phyloP scores from a whole-genome alignment of 371 early-diverging fungal species.

The Lichtheimia ornata region DNA sequence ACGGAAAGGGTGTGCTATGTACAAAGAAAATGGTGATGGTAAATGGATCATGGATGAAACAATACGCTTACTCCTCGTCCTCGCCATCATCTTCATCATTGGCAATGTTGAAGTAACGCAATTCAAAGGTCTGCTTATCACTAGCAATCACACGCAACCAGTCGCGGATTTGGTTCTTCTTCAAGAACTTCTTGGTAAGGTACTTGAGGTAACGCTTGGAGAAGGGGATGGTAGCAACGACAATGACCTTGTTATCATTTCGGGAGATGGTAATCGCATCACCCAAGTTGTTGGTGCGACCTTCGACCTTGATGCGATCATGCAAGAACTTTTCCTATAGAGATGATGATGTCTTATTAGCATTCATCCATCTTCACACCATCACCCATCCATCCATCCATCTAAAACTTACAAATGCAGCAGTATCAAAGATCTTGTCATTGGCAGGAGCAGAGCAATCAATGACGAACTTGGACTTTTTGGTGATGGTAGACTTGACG shows the following conservation, averaged over 20 bases:
- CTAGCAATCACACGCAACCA: constrained; percentile 96
- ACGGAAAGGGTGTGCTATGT: too few relatives aligned
- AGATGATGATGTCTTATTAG: not conserved
- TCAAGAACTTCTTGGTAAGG: constrained; percentile 99
- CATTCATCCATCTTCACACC: too few relatives aligned
- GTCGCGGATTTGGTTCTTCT: constrained; percentile 98
- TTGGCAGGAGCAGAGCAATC: constrained; percentile 93
- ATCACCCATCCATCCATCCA: too few relatives aligned
- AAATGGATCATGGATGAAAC: not conserved
- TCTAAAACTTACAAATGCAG: constrained; percentile 78
- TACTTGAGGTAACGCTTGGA: constrained; percentile 99
- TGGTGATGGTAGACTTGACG: constrained; percentile 47
- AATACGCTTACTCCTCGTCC: constrained; percentile 57
- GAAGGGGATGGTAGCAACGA: constrained; percentile 80
- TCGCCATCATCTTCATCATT: constrained; percentile 80
- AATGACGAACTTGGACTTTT: constrained; percentile 82
- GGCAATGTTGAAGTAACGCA: constrained; percentile 95
- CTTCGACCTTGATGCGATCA: constrained; percentile 97
- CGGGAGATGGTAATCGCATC: constrained; percentile 87
- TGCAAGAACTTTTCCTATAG: constrained; percentile 90
- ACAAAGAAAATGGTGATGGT: too few relatives aligned
- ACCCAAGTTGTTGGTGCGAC: constrained; percentile 95
- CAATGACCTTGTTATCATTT: constrained; percentile 74
- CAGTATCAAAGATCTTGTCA: constrained; percentile 96
- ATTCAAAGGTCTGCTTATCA: constrained; percentile 91